phyloP scores from a whole-genome alignment of 2,329 filamentous ascomycete genomes.

The Talaromyces sp. region DNA sequence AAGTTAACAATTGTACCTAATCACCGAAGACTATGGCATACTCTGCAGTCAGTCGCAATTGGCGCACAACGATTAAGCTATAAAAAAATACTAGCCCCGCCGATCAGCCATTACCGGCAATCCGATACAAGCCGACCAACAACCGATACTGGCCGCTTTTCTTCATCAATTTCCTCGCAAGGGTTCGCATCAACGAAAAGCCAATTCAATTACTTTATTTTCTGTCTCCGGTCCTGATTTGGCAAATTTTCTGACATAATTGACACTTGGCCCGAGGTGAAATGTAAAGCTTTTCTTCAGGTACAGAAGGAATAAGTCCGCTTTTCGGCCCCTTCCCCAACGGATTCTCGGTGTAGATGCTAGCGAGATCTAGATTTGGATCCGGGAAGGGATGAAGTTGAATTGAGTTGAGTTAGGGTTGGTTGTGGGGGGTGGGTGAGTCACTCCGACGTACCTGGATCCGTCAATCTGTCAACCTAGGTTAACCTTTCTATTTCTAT shows the following conservation, averaged over 20 bases:
- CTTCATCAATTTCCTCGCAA: neutral
- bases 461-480: neutral
- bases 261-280: neutral
- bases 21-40: neutral
- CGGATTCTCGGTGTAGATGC: neutral
- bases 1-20: neutral
- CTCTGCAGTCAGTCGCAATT: too few species aligned
- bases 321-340: conserved; percentile 4
- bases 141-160: conserved; percentile 4
- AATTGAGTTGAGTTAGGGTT: neutral
- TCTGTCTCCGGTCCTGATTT: too few species aligned
- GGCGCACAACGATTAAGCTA: neutral
- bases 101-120: neutral
- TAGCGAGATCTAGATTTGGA: neutral
- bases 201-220: neutral
- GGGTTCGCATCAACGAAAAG: neutral
- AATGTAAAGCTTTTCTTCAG: neutral
- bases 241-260: neutral
- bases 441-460: neutral
- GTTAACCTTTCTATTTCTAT: neutral
- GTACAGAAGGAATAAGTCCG: neutral
- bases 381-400: neutral
- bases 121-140: neutral
- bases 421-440: neutral
- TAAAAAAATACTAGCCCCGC: neutral